phyloP scores from a whole-genome alignment of 345 rosid species.

The Dipteronia sinensis region DNA sequence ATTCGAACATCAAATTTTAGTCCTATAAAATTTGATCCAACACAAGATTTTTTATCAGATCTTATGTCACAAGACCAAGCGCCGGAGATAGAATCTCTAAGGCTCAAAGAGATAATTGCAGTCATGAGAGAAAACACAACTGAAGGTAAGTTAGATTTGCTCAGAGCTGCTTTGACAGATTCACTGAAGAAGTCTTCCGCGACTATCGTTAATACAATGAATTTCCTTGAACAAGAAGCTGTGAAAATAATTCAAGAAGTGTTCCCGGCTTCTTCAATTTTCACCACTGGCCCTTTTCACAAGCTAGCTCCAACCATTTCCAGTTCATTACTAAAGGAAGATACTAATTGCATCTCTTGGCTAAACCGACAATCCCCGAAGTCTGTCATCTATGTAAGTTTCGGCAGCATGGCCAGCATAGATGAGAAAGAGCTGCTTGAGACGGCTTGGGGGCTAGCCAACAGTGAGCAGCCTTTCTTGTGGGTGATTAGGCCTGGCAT shows the following conservation, averaged over 20 bases:
- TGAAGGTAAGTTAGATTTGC: neutral
- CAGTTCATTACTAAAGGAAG: constrained; percentile 20
- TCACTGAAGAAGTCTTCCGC: constrained; percentile 21
- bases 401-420: constrained; percentile 32
- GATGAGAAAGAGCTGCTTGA: constrained; percentile 27
- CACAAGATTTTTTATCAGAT: constrained; percentile 18
- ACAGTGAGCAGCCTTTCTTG: constrained; percentile 33
- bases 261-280: constrained; percentile 7
- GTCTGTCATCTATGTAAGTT: constrained; percentile 33
- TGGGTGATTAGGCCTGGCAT: constrained; percentile 36
- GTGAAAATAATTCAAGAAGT: constrained; percentile 9
- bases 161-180: neutral
- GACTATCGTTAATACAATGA: constrained; percentile 26
- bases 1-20: neutral
- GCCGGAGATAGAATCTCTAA: constrained; percentile 14
- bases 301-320: constrained; percentile 22
- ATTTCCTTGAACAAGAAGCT: constrained; percentile 27
- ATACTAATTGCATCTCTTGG: constrained; percentile 31
- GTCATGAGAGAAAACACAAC: neutral
- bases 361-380: constrained; percentile 22
- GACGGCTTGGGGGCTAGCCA: constrained; percentile 32
- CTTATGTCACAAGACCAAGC: constrained; percentile 15
- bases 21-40: neutral
- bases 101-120: constrained; percentile 22
- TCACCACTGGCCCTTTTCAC: constrained; percentile 29